Base-by-base conservation (phyloP, 495 filamentous ascomycete species). In the Aspergillus heteromorphus region DNA sequence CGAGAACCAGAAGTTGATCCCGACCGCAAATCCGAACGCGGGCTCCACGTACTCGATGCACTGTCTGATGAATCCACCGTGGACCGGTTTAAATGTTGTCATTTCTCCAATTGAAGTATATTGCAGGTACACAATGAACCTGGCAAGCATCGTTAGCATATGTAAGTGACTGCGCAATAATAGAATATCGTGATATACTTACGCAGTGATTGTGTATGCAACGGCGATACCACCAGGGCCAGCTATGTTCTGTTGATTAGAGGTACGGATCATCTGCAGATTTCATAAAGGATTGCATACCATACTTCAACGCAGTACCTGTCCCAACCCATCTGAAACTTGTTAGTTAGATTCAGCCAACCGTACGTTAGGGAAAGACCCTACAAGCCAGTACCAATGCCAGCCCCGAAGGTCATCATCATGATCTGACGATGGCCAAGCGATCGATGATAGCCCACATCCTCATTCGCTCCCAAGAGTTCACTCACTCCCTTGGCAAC, bases 341-440 rank as follows among this genome's bases (percentile, higher is more conserved):
- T 14, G 34, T 38, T n/a, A 38, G 34, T 38, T 7, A 7, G 17
- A 11, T 16, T 6, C 19, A 14, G 11, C 5, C n/a, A n/a, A 38
- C n/a, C 34, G 25, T n/a, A 1, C 11, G 11, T 9, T 1, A 6
- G n/a, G 17, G 14, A 4, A 0, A 10, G 9, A 13, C 48, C 55
- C 21, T 48, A 57, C 1, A 68, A 50, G 0, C 63, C 65, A 2
- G 63, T 65, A 5, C 65, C 65, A 47, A 68, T 62, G 1, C 65
- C 65, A 16, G 65, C 65, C 1, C 65, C 65, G 55, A 68, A 68
- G 20, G 65, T 68, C 63, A 64, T 68, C 65, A 68, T 68, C 65
- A 68, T 68, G 34, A 68, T 62, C 30, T 68, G 62, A 17, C 65
- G 58, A 17, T 63, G 47, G 1, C 60, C 62, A 20, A 68, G 55